Percentiles rank a stretch among this genome's conserved stretches.
Conservation (phyloP, 441 rosid species). For the Eruca vesicaria region DNA sequence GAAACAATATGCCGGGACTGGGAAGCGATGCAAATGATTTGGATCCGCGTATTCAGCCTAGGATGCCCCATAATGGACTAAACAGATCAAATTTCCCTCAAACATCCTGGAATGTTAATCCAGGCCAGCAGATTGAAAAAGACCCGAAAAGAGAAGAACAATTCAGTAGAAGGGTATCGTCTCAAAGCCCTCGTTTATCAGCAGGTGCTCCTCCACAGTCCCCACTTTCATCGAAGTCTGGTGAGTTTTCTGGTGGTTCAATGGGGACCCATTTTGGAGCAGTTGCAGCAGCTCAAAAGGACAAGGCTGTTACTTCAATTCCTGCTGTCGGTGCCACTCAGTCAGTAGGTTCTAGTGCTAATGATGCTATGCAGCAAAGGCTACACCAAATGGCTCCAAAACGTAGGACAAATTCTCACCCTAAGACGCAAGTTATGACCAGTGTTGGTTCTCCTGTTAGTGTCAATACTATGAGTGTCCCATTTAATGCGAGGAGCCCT, state of each 20-base stretch:
- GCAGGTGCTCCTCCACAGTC: conserved; percentile 84
- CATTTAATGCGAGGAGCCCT: not conserved
- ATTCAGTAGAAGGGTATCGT: conserved; percentile 67
- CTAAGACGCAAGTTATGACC: conserved; percentile 67
- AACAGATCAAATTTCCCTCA: conserved; percentile 68
- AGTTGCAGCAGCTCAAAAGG: conserved; percentile 70
- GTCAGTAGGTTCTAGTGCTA: conserved; percentile 78
- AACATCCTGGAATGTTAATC: conserved; percentile 59
- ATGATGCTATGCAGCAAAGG: conserved; percentile 72
- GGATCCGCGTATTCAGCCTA: conserved; percentile 63
- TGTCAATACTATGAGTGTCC: conserved; percentile 66
- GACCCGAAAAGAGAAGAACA: conserved; percentile 83
- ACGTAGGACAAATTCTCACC: conserved; percentile 77
- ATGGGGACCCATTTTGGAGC: conserved; percentile 80
- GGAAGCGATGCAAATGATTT: conserved; percentile 61
- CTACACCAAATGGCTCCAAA: conserved; percentile 68
- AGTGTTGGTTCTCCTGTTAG: conserved; percentile 96
- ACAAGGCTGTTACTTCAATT: conserved; percentile 67
- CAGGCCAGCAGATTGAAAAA: conserved; percentile 60
- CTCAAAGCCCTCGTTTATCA: conserved; percentile 87
- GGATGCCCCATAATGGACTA: conserved; percentile 56
- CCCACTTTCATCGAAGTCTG: conserved; percentile 94
- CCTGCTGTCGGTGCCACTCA: conserved; percentile 64
- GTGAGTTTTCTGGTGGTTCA: conserved; percentile 95
- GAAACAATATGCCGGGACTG: conserved; percentile 49